Evolutionary conservation across 139 green algal genomes (phyloP), one percentile per base, ranked within the genome.

Genomic region (Axilococcus clingmanii): DNA sequence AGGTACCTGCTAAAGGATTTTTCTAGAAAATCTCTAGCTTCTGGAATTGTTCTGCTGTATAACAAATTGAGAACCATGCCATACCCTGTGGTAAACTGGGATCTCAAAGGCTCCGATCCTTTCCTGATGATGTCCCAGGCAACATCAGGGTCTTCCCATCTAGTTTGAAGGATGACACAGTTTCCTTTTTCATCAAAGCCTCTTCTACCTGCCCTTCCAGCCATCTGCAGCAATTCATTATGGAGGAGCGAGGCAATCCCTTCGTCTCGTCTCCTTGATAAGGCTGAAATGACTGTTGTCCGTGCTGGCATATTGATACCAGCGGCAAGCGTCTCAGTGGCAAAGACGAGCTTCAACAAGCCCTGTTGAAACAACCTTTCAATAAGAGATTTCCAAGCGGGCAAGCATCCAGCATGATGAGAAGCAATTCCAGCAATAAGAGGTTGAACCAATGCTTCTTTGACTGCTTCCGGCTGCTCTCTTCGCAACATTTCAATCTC

Each of bases 271-370:
- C 66, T 67, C 35, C 79, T 79, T 1, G 72, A 73, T n/a, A 95
- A 61, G 7, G 64, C 60, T 17, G 65, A 75, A 43, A 95, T 77
- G 27, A 95, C 51, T 11, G 84, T 90, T n/a, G 84, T 93, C 50
- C 90, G 74, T 0, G 91, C 91, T 6, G 91, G 91, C 91, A 98
- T 98, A 80, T 98, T 98, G 70, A 97, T 94, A 40, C 91, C 90
- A 0, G 90, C 88, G 2, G 91, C 89, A n/a, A 98, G 68, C 19
- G 91, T 98, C 61, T 94, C 89, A 20, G 91, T 98, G 2, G 91
- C 88, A 75, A 94, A 95, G 17, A 97, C 84, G 23, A 94, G 48
- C 66, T 89, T 81, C 14, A 93, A 23, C 37, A 83, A 45, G 3
- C 76, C 76, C 42, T 59, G 57, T 57, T 96, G 89, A 71, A 95